Evolutionary conservation across 2,329 filamentous ascomycete genomes (phyloP).

Genomic region (Botrytis pseudocinerea): DNA sequence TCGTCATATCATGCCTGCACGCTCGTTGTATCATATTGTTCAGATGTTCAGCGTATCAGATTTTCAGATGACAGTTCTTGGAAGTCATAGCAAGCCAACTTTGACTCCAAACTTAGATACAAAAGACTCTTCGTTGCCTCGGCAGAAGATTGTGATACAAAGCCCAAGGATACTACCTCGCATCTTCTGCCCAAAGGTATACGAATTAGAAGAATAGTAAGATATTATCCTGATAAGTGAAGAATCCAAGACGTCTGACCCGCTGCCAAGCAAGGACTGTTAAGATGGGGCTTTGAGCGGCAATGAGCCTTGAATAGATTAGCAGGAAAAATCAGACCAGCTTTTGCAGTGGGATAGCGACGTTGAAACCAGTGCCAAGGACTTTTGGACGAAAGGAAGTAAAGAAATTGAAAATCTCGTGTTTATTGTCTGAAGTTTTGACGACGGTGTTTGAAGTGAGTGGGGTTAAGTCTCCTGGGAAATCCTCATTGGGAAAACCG

Average conservation of each 20-base stretch:
- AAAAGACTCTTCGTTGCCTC: neutral
- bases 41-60: conserved; percentile 6
- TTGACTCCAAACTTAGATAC: neutral
- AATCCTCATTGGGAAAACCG: neutral
- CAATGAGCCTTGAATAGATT: conserved; percentile 11
- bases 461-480: neutral
- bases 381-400: neutral
- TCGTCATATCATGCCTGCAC: conserved; percentile 13
- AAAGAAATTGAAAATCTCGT: neutral
- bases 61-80: conserved; percentile 13
- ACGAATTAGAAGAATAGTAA: neutral
- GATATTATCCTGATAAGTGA: neutral
- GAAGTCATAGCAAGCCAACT: neutral
- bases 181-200: neutral
- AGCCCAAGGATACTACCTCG: neutral
- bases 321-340: neutral
- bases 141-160: neutral
- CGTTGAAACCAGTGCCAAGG: conserved; percentile 7
- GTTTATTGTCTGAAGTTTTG: conserved; percentile 17
- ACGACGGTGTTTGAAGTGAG: conserved; percentile 13
- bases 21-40: conserved; percentile 2
- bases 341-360: neutral
- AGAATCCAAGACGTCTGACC: conserved; percentile 10
- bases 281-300: neutral
- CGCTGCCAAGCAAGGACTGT: neutral